Conservation (phyloP, 2,329 filamentous ascomycete species). For the Fusarium begoniae region DNA sequence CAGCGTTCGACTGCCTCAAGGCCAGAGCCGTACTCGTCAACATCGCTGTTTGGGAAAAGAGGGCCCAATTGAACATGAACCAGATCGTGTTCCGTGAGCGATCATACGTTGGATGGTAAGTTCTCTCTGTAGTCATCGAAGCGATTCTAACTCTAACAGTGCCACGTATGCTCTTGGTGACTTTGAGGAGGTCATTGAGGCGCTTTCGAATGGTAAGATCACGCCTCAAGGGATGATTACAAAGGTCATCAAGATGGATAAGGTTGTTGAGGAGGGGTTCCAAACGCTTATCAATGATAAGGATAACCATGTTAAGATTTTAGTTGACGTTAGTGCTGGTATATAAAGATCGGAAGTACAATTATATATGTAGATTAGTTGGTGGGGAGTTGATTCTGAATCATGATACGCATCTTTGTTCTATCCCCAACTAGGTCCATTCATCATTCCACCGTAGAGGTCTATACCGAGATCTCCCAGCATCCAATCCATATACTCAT, state of each 20-base stretch:
- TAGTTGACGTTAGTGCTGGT: constrained; percentile 10
- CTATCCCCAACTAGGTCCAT: not conserved
- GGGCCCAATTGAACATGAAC: constrained; percentile 18
- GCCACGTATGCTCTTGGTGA: constrained; percentile 7
- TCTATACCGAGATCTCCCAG: not conserved
- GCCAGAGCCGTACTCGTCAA: constrained; percentile 7
- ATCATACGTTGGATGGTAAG: constrained; percentile 19
- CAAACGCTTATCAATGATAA: constrained; percentile 8
- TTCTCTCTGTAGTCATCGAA: accelerated
- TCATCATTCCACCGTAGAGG: not conserved
- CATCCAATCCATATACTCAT: not conserved
- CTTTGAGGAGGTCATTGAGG: constrained; percentile 20
- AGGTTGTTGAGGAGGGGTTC: constrained; percentile 17
- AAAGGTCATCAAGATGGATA: constrained; percentile 20
- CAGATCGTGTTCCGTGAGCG: constrained; percentile 19
- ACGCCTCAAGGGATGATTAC: constrained; percentile 13
- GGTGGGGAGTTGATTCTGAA: not conserved
- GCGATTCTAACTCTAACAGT: not conserved
- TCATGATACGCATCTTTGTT: accelerated
- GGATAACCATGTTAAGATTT: constrained; percentile 19
- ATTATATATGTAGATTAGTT: not conserved
- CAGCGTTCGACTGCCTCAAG: constrained; percentile 11
- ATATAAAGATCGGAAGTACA: not conserved
- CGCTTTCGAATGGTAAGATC: constrained; percentile 1
- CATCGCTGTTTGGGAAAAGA: constrained; percentile 17